phyloP scores from a whole-genome alignment of 2,329 filamentous ascomycete genomes.

The Colletotrichum neosansevieriae region DNA sequence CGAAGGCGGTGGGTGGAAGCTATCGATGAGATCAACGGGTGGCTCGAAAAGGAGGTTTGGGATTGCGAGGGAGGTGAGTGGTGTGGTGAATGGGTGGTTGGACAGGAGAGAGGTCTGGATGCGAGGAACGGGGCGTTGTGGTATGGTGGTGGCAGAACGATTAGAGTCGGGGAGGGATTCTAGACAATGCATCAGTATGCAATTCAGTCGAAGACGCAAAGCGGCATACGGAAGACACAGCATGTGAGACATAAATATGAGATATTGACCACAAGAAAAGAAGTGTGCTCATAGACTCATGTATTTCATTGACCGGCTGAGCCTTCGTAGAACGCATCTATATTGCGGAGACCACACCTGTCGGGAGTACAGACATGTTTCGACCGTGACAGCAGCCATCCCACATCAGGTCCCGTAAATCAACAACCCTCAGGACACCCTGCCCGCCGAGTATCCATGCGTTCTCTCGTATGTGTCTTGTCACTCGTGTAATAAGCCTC shows the following conservation, averaged over 20 bases:
- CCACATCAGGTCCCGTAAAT: slow-evolving; percentile 21
- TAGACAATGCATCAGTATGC: slow-evolving; percentile 45
- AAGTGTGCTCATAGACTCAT: slow-evolving; percentile 34
- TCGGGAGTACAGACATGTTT: not conserved
- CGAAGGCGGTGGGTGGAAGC: slow-evolving; percentile 74
- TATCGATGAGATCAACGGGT: slow-evolving; percentile 82
- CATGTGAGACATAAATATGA: not conserved
- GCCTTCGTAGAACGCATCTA: slow-evolving; percentile 34
- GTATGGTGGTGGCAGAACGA: slow-evolving; percentile 86
- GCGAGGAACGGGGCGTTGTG: slow-evolving; percentile 81
- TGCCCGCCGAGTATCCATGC: slow-evolving; percentile 5
- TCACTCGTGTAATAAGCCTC: slow-evolving; percentile 30
- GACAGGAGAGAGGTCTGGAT: slow-evolving; percentile 85
- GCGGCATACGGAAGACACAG: not conserved
- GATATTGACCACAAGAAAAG: not conserved
- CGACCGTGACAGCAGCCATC: slow-evolving; percentile 25
- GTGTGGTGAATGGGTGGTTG: slow-evolving; percentile 85
- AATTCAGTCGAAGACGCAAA: not conserved
- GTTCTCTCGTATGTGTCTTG: slow-evolving; percentile 31
- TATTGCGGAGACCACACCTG: slow-evolving; percentile 22
- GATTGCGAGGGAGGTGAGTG: slow-evolving; percentile 58
- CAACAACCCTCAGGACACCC: slow-evolving; percentile 35
- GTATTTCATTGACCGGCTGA: slow-evolving; percentile 39
- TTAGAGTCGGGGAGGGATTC: slow-evolving; percentile 73
- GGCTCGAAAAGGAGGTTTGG: slow-evolving; percentile 80